Conservation (phyloP, 176 grass and related monocot genomes). For the Juncus effusus region DNA sequence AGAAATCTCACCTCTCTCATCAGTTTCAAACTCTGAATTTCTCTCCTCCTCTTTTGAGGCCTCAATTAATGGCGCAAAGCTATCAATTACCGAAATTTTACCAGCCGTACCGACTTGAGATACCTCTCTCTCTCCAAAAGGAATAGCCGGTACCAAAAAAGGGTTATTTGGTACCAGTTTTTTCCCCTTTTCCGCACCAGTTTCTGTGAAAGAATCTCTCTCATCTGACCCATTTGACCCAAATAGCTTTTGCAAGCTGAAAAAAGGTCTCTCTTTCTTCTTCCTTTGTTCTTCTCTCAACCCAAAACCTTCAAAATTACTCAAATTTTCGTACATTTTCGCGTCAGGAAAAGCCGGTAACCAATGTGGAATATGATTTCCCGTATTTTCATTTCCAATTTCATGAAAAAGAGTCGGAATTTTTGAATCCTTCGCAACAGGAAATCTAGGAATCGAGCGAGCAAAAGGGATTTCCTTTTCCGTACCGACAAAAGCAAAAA, state of each 20-base stretch:
- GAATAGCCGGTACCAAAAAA: conserved; percentile 52
- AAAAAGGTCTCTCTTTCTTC: conserved; percentile 73
- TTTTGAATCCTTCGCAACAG: conserved; percentile 28
- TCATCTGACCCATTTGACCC: conserved; percentile 30
- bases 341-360: conserved; percentile 71
- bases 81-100: conserved; percentile 53
- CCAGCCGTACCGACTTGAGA: conserved; percentile 42
- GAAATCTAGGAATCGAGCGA: conserved; percentile 47
- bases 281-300: conserved; percentile 47
- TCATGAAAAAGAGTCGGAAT: conserved; percentile 13
- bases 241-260: conserved; percentile 64
- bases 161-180: conserved; percentile 48
- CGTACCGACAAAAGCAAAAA: conserved; percentile 41
- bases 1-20: conserved; percentile 34
- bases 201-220: conserved; percentile 20
- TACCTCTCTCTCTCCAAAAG: conserved; percentile 43
- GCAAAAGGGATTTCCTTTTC: conserved; percentile 55
- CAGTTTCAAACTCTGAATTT: conserved; percentile 18
- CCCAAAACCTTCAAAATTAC: conserved; percentile 50
- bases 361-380: conserved; percentile 68
- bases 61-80: conserved; percentile 65
- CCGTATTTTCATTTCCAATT: conserved; percentile 29
- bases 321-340: conserved; percentile 40
- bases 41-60: conserved; percentile 34
- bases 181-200: conserved; percentile 45